These are phyloP conservation scores for Pleurotus cornucopiae DNA, from an alignment of 768 basidiomycete genomes.

Conservation along the genomic window DNA sequence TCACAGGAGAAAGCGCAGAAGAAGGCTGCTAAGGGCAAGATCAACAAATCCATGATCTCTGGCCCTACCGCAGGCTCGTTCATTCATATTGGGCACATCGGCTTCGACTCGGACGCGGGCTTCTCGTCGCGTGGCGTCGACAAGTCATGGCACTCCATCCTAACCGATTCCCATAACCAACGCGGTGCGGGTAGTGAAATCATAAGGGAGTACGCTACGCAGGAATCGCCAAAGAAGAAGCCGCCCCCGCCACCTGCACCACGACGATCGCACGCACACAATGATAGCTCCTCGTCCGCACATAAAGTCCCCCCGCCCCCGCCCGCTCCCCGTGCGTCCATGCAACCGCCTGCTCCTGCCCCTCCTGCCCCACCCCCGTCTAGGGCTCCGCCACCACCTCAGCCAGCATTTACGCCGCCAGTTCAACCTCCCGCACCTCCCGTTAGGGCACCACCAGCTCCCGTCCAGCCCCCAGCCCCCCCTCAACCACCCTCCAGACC, in stretches of 20 bases:
- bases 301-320: slow-evolving; percentile 26
- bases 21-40: slow-evolving; percentile 62
- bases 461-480: slow-evolving; percentile 13
- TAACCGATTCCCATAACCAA: slow-evolving; percentile 55
- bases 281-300: slow-evolving; percentile 28
- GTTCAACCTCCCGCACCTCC: slow-evolving; percentile 28
- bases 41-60: slow-evolving; percentile 92
- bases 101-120: slow-evolving; percentile 82
- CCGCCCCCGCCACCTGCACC: slow-evolving; percentile 49
- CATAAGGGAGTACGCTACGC: slow-evolving; percentile 74
- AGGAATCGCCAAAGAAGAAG: slow-evolving; percentile 26
- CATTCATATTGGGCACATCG: slow-evolving; percentile 92
- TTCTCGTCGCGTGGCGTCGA: slow-evolving; percentile 87
- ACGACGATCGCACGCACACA: slow-evolving; percentile 31
- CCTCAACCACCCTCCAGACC: slow-evolving; percentile 16
- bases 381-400: slow-evolving; percentile 27
- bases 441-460: slow-evolving; percentile 23
- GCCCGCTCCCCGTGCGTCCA: slow-evolving; percentile 26
- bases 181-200: slow-evolving; percentile 64
- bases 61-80: slow-evolving; percentile 76
- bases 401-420: slow-evolving; percentile 12
- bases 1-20: slow-evolving; percentile 59
- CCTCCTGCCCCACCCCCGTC: slow-evolving; percentile 34
- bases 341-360: slow-evolving; percentile 27
- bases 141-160: slow-evolving; percentile 62